Base-by-base conservation (phyloP, 2,329 filamentous ascomycete genomes). In the Botrytis cinerea region DNA sequence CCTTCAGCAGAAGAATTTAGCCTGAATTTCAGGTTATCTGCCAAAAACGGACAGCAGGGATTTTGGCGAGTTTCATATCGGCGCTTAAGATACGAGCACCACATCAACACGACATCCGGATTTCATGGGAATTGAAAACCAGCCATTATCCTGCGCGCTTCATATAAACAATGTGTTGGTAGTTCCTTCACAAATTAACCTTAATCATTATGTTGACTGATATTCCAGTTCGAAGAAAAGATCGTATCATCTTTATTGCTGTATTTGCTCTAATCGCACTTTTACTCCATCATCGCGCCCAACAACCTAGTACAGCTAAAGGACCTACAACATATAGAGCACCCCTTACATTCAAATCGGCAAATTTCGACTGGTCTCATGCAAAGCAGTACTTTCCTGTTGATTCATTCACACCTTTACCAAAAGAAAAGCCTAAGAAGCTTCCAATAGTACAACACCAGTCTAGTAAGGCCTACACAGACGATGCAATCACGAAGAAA, bases 231-330 rank as follows among this genome's bases (percentile, higher is more conserved):
- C 64, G 64, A 48, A 54, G 64, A 54, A 67, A 67, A 38, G 45
- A 67, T 54, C 64, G 64, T n/a, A 48, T 67, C 10, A 67, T 67
- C 25, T 67, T 51, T 68, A 35, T 68, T 68, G 46, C 46, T 68
- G 12, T 68, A 28, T 48, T 68, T 68, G n/a, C 35, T n/a, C 35
- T 51, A 25, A 68, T 68, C 48, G 22, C n/a, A 38, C 35, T 54
- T 20, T 40, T 38, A 9, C 32, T 68, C 46, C 46, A 40, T n/a
- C 64, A 38, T 67, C 35, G n/a, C 64, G n/a, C 46, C 12, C 64
- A 68, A 25, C 20, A 54, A 68, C 40, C 22, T 48, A 22, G 48
- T 20, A 12, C 64, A n/a, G 8, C 32, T 20, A 68, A n/a, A 6
- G 28, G 16, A 25, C 64, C 64, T 48, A 46, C 38, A 63, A 63